Base-by-base conservation (phyloP, 2,329 filamentous ascomycete genomes). In the Colletotrichum spinosum region DNA sequence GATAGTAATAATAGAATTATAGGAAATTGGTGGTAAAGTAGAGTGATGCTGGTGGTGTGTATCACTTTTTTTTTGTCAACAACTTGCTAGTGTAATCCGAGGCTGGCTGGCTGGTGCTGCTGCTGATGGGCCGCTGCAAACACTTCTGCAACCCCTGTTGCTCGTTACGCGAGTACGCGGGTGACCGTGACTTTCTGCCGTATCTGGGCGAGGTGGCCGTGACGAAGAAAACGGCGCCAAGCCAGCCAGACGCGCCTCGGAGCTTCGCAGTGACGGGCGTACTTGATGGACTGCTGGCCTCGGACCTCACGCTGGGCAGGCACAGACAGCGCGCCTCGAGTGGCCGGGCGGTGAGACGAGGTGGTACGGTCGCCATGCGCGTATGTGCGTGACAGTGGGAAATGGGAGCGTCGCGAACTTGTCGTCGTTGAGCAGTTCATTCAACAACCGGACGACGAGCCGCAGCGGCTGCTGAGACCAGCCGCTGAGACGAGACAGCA, bases 231-330 rank as follows among this genome's bases (percentile, higher is more conserved):
- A 62, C 58, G 53, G 48, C 62, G 48, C 53, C 63, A 42, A 62
- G 49, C 46, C 57, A 59, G 58, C 63, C 62, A 66, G 63, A 25
- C 57, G 52, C 48, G 63, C 58, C 46, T 59, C 49, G 46, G 62
- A 62, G 52, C 52, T 52, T 62, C 46, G 52, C 48, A 41, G 49
- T 57, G 52, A 57, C 42, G 51, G 55, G 25, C 25, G 25, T 25
- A 5, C 25, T 55, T 35, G 48, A 41, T 15, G 25, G 35, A 34
- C 46, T 17, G 39, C 12, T 42, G 45, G 25, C 45, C n/a, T 57
- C n/a, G 10, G 34, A 39, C 17, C 33, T 11, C 12, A 7, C 48
- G 55, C 53, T 59, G 55, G 55, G 33, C 48, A 8, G 34, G 42
- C 55, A 52, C 60, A 63, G 60, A 38, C 46, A 6, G 48, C 17